Conservation (phyloP, 352 stramenopile genomes). For the Globisporangium iwayamae region DNA sequence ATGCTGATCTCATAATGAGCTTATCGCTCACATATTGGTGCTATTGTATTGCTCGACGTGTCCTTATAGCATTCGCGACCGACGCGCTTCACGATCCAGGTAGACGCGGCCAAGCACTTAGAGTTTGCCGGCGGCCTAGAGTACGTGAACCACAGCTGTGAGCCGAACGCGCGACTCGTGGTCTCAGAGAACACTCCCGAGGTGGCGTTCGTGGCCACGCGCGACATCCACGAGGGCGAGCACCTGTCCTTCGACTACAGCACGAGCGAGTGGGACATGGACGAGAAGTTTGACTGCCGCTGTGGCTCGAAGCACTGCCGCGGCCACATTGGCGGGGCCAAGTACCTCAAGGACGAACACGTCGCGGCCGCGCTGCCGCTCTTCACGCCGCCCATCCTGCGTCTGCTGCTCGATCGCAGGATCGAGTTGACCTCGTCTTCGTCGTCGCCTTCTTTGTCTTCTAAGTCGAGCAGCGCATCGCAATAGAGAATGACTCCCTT, state of each 20-base stretch:
- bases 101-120: constrained; percentile 75
- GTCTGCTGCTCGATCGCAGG: constrained; percentile 56
- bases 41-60: background rate
- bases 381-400: constrained; percentile 73
- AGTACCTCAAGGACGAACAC: constrained; percentile 66
- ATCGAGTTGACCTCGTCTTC: constrained; percentile 15
- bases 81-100: constrained; percentile 83
- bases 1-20: background rate
- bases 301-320: constrained; percentile 63
- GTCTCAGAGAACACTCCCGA: constrained; percentile 67
- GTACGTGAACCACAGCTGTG: constrained; percentile 88
- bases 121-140: constrained; percentile 80
- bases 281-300: constrained; percentile 86
- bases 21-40: background rate
- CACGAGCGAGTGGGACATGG: constrained; percentile 91
- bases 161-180: constrained; percentile 78
- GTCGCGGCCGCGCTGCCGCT: constrained; percentile 49
- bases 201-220: constrained; percentile 77
- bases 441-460: background rate
- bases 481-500: background rate
- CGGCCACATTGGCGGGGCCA: constrained; percentile 74
- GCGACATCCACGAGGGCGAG: constrained; percentile 66
- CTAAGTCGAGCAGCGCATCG: background rate
- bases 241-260: constrained; percentile 87
- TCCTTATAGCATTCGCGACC: constrained; percentile 37